These are phyloP conservation scores for Fraxinus cuspidata DNA, from an alignment of 257 asterid species.

Conservation along the genomic window DNA sequence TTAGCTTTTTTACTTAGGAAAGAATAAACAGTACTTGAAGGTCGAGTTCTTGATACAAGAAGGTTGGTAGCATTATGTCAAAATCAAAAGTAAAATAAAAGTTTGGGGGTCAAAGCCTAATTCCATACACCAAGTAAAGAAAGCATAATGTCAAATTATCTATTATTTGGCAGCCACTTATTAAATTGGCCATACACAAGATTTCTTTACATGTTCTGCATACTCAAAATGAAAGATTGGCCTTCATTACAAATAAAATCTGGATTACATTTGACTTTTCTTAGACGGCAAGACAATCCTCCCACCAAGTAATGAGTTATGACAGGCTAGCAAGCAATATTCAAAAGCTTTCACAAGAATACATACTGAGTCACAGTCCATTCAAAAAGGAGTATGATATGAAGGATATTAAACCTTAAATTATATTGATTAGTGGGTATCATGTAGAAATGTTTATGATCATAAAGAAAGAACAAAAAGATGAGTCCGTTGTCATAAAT, in stretches of 20 bases:
- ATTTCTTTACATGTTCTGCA: constrained; percentile 23
- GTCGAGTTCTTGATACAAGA: not conserved
- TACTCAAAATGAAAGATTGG: constrained; percentile 17
- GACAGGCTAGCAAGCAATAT: constrained; percentile 23
- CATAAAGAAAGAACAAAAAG: constrained; percentile 13
- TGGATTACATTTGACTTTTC: constrained; percentile 5
- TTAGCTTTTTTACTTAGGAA: not conserved
- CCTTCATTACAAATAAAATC: constrained; percentile 15
- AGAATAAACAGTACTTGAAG: not conserved
- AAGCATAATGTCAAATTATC: constrained; percentile 21
- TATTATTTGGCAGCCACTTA: constrained; percentile 37
- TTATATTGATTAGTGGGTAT: constrained; percentile 11
- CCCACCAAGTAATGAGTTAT: constrained; percentile 28
- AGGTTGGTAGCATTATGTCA: not conserved
- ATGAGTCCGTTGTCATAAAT: constrained; percentile 4
- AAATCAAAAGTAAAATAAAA: too few species aligned
- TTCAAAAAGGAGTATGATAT: constrained; percentile 23
- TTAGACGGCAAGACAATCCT: constrained; percentile 17
- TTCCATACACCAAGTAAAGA: constrained; percentile 12
- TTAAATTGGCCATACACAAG: constrained; percentile 30
- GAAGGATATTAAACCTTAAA: constrained; percentile 17
- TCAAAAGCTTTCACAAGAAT: constrained; percentile 24
- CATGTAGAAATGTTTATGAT: not conserved
- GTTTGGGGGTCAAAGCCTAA: constrained; percentile 13
- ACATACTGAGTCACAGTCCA: constrained; percentile 36